Conservation (phyloP, 257 asterid genomes). For the Echites panduratus region DNA sequence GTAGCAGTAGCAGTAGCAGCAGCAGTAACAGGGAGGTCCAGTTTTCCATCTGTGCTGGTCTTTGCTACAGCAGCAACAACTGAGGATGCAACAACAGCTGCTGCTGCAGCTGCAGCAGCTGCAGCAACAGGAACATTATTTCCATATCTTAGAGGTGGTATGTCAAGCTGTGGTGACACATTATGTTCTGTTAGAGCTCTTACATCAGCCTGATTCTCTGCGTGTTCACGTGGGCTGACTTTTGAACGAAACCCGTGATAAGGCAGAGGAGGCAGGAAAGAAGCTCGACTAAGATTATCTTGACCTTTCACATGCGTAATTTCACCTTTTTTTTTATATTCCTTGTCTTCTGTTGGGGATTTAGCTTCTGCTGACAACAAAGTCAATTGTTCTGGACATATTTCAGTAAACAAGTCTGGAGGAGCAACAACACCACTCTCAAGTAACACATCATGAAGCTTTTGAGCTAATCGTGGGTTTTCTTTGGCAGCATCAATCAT, state of each 20-base stretch:
- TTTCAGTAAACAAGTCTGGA: slow-evolving; percentile 74
- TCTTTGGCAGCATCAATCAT: slow-evolving; percentile 97
- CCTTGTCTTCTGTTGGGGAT: slow-evolving; percentile 35
- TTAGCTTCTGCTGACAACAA: slow-evolving; percentile 31
- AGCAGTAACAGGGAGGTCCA: slow-evolving; percentile 84
- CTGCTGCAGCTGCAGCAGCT: slow-evolving; percentile 75
- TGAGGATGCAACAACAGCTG: slow-evolving; percentile 92
- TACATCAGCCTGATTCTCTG: slow-evolving; percentile 34
- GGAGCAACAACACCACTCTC: slow-evolving; percentile 99
- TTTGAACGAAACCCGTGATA: slow-evolving; percentile 39
- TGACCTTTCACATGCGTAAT: slow-evolving; percentile 26
- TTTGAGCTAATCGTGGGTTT: slow-evolving; percentile 90
- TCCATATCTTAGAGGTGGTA: slow-evolving; percentile 29
- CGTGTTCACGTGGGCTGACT: slow-evolving; percentile 31
- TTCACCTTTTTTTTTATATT: slow-evolving; percentile 33
- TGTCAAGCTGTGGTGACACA: slow-evolving; percentile 38
- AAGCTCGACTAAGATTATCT: slow-evolving; percentile 32
- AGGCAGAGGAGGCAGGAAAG: slow-evolving; percentile 77
- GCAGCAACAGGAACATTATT: slow-evolving; percentile 77
- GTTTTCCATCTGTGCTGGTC: slow-evolving; percentile 40
- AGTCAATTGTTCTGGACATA: slow-evolving; percentile 47
- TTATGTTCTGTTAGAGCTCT: slow-evolving; percentile 32
- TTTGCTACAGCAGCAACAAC: slow-evolving; percentile 84
- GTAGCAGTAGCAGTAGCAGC: slow-evolving; percentile 94
- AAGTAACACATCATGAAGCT: slow-evolving; percentile 81